phyloP scores from a whole-genome alignment of 2,329 filamentous ascomycete genomes.

The Neopestalotiopsis rosae region DNA sequence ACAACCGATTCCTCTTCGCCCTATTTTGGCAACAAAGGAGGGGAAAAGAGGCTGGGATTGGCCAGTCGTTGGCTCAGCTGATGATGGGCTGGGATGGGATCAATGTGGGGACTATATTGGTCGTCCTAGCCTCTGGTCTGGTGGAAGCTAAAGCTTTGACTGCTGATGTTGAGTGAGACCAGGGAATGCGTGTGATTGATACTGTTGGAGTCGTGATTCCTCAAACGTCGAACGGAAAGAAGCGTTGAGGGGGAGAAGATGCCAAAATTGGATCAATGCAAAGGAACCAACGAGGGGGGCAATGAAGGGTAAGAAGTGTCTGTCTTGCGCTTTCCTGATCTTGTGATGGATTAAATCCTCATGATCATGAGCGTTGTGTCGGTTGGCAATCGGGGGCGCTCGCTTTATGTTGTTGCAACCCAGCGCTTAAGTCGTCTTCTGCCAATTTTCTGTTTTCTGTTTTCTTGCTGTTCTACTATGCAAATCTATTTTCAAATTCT shows the following conservation, averaged over 20 bases:
- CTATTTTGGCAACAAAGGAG: no score
- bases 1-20: neutral
- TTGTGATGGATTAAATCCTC: neutral
- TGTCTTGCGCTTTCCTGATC: constrained; percentile 4
- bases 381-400: neutral
- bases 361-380: neutral
- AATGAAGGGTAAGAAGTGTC: neutral
- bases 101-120: no score
- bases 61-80: no score
- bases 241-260: neutral
- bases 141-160: no score
- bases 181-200: no score
- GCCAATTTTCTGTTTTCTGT: neutral
- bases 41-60: no score
- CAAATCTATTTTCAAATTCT: neutral
- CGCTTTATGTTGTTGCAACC: neutral
- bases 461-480: neutral
- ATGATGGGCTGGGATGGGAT: no score
- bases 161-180: no score
- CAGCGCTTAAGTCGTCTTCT: neutral
- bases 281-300: neutral
- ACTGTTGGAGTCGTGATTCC: neutral
- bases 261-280: neutral
- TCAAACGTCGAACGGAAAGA: neutral
- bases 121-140: no score